phyloP scores from a whole-genome alignment of 225 moss, liverwort and hornwort genomes.

The Sphagnum tenellum region DNA sequence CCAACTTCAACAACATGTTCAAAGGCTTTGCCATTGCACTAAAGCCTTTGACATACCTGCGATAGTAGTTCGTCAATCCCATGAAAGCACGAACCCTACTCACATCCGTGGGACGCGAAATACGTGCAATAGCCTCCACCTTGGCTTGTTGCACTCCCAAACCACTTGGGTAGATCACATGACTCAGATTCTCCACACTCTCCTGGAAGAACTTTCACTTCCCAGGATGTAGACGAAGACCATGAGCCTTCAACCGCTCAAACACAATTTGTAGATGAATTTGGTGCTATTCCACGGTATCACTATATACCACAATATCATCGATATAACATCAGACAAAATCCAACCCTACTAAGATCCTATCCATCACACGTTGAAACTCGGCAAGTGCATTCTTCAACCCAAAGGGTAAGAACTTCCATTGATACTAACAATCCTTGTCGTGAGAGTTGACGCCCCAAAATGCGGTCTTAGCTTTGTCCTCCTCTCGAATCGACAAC shows the following conservation, averaged over 20 bases:
- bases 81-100: no score
- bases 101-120: no score
- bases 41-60: no score
- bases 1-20: no score
- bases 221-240: not conserved
- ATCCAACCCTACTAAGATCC: not conserved
- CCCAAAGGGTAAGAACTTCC: not conserved
- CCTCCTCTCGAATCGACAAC: not conserved
- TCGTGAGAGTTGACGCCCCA: not conserved
- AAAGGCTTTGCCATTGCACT: no score
- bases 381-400: not conserved
- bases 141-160: not conserved
- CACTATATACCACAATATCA: conserved; percentile 1
- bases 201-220: not conserved
- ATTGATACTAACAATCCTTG: conserved; percentile 1
- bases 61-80: no score
- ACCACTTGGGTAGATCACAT: not conserved
- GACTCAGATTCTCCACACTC: not conserved
- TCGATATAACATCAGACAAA: conserved; percentile 7
- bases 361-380: not conserved
- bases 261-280: not conserved
- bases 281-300: not conserved
- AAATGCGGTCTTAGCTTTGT: conserved; percentile 1
- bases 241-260: not conserved
- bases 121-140: no score